These are phyloP conservation scores for Leccinum imitatum DNA, from an alignment of 768 basidiomycete genomes.

Conservation along the genomic window DNA sequence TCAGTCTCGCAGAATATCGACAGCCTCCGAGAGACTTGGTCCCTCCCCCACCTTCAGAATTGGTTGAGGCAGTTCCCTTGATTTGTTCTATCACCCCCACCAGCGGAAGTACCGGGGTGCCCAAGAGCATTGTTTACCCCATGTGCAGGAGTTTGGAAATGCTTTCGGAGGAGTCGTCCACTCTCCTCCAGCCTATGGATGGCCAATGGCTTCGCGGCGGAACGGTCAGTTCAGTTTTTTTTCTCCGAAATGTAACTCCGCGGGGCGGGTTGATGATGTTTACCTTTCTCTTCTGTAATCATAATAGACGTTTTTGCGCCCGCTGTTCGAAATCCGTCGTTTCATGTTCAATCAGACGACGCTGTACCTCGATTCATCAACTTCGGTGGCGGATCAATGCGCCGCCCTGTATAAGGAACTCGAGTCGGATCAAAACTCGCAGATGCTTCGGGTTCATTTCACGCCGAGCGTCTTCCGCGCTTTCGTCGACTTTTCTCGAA, in stretches of 20 bases:
- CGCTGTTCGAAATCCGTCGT: conserved; percentile 31
- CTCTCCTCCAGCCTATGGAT: conserved; percentile 27
- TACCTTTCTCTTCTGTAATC: neutral
- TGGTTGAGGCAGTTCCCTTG: conserved; percentile 22
- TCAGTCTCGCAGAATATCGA: conserved; percentile 12
- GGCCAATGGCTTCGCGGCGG: conserved; percentile 35
- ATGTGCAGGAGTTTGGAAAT: conserved; percentile 27
- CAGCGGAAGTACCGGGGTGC: conserved; percentile 32
- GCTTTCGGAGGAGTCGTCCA: conserved; percentile 30
- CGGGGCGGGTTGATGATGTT: conserved; percentile 1
- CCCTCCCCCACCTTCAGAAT: conserved; percentile 20
- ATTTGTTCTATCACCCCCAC: conserved; percentile 30
- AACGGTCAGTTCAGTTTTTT: conserved; percentile 19
- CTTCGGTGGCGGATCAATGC: conserved; percentile 30
- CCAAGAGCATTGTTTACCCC: conserved; percentile 33
- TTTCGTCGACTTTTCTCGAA: conserved; percentile 29
- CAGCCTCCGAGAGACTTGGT: conserved; percentile 8
- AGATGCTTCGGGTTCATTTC: conserved; percentile 30
- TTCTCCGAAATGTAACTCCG: neutral
- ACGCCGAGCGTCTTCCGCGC: conserved; percentile 32
- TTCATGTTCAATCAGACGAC: conserved; percentile 36
- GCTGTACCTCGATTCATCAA: conserved; percentile 29
- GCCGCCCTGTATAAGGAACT: conserved; percentile 25
- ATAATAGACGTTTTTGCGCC: conserved; percentile 30
- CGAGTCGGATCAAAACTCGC: conserved; percentile 20